Base-by-base conservation (phyloP, 2,329 filamentous ascomycete genomes). In the Talaromyces sp. region DNA sequence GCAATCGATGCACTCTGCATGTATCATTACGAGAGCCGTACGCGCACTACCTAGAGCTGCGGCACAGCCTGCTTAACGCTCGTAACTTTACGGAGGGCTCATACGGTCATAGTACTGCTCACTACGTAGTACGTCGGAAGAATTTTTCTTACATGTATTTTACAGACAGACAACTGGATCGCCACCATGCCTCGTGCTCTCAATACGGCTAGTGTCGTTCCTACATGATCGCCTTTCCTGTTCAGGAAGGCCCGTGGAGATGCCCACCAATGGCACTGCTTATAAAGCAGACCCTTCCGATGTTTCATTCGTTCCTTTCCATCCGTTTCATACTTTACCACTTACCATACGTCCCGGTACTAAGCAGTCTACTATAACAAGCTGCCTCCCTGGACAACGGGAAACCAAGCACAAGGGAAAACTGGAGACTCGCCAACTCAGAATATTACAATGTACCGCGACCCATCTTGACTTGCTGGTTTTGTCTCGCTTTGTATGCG, bases 401-500 rank as follows among this genome's bases (percentile, higher is more conserved):
- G 27, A 19, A 35, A 35, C 50, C 16, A 54, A 37, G 22, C 16
- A 39, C 43, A 60, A 48, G n/a, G 37, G 41, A 61, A 47, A 61
- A 50, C 31, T 56, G 50, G 50, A 35, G 50, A 56, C 16, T 54
- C 50, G 33, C 50, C 50, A 56, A 39, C 33, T 56, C 52, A 37
- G 31, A 54, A 35, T 19, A 22, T 37, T 24, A 22, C 22, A 22
- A 22, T 22, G 47, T 57, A 57, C 31, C 19, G 19, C 14, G 52
- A 37, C 35, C 27, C 52, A 56, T 39, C n/a, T 41, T 19, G 24
- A 48, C 54, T 50, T 39, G 60, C 62, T 47, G 41, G 27, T 58
- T 24, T 43, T 47, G 4, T 37, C 52, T 59, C 52, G 35, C 43
- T 50, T 22, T 16, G 47, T 60, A 64, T 64, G 58, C 48, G 63